Evolutionary conservation across 2,329 filamentous ascomycete species (phyloP), one percentile per base, ranked within the genome.

Genomic region (Ilyonectria robusta): DNA sequence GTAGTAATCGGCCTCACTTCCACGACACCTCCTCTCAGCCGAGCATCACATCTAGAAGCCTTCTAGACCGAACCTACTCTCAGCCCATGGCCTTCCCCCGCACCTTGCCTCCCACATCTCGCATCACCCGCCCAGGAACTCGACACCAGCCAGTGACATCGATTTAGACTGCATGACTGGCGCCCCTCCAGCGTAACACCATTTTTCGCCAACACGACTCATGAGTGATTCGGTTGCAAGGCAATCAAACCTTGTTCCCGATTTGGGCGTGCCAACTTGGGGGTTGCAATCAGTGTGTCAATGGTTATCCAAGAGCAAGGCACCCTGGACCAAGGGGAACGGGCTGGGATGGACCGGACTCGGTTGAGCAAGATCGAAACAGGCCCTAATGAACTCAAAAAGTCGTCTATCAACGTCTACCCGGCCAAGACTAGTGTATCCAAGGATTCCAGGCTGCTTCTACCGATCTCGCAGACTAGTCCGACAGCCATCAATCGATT

Each of bases 11-110:
- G 29, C 21, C 44, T 59, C 9, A 40, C 26, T 21, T 29, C 44
- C 35, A 51, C 57, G 19, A 15, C 37, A 57, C 53, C 17, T 29
- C 42, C 15, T n/a, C 33, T 55, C 58, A 55, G 23, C 33, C 31
- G 11, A 55, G n/a, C 35, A 47, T 26, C 29, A 44, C 44, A 59
- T 69, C 61, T 69, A 29, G 65, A 69, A 69, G 65, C 58, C 63
- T 69, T 69, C 67, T 69, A 69, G 67, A 55, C 50, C 56, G 21
- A 57, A 60, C 48, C 61, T 44, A 46, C 59, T 47, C 54, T 33
- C 19, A 21, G 58, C 58, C 54, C 58, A 44, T 37, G 47, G n/a
- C 40, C 31, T 37, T 54, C 37, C 54, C 54, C 50, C 51, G 40
- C 55, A 37, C 26, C 54, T 35, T 15, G 15, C 40, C 35, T 33